Evolutionary conservation across 257 asterid genomes (phyloP), one percentile per base, ranked within the genome.

Genomic region (Henckelia pumila): DNA sequence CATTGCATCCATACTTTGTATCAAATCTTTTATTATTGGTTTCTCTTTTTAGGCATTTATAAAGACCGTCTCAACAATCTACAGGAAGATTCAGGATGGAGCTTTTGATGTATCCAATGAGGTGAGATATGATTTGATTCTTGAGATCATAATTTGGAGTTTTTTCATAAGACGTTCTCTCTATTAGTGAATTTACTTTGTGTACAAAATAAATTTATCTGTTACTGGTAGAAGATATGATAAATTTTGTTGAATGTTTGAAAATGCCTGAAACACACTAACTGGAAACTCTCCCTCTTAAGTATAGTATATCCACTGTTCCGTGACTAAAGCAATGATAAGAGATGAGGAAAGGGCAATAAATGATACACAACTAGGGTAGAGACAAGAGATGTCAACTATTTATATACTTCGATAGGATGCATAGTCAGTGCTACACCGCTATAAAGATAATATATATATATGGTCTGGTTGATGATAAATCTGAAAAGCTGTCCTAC

Each of bases 11-110:
- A 21, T 33, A 53, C 22, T n/a, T 59, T 24, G 50, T 25, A 40
- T 23, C 10, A 13, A 37, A 23, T 19, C 10, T 66, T 5, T 19
- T 32, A 19, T 33, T n/a, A 61, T 19, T 16, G 29, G 30, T 44
- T 57, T 64, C 21, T 65, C 7, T 64, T 71, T 66, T 37, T 81
- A 90, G 97, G 92, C 97, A 61, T 88, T 90, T 61, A 86, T 86
- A 72, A 88, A 82, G 76, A 90, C 97, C 24, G 89, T 95, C 13
- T 73, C 86, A 73, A 77, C 88, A 33, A 90, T 90, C 70, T 85
- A 86, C 58, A 85, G 82, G 89, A 90, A 86, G 79, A 90, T 90
- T 73, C 88, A 81, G 72, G 90, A 88, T 65, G 97, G 97, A 65
- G 89, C 79, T 55, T 88, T 90, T 64, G 95, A 86, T 63, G 86